Evolutionary conservation across 106 monocot genomes (phyloP), one percentile per base, ranked within the genome.

Genomic region (Xerophyta viscosa): DNA sequence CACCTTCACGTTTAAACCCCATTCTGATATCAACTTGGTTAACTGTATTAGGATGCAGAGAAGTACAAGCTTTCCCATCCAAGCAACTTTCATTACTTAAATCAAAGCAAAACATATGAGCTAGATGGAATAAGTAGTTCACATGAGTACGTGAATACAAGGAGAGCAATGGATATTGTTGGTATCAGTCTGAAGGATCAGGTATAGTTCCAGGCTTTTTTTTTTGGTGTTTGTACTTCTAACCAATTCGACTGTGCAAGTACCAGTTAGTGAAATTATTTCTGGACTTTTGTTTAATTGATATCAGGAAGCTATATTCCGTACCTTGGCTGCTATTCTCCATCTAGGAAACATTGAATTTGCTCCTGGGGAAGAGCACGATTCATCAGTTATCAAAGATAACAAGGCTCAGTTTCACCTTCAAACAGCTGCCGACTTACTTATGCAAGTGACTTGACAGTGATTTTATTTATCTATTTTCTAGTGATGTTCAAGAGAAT

Each of bases 131-230:
- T 85, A 20, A 81, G 67, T 65, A 77, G 62, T 69, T 68, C 85
- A 9, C 66, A 89, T 7, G 85, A 85, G 24, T 96, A 89, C 41
- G 31, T 79, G 36, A 80, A 79, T 44, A 96, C 89, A 41, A 59
- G 89, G 55, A 84, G 89, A 54, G 81, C 96, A 53, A 89, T 96
- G 96, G 82, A 96, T 50, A 79, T 96, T 71, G 82, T 96, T 63
- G 89, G 96, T 27, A 89, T 96, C 41, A 82, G 76, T 76, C 24
- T 60, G 43, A 49, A 50, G 42, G 81, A 96, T 58, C 88, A 96
- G 82, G 96, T 89, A 44, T 27, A 21, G 33, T 46, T 31, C 29
- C 21, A 11, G 46, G 17, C 45, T 41, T 27, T 15, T 71, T 46
- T 36, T 36, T 5, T 36, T 36, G 33, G 7, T 36, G 5, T 11